These are phyloP conservation scores for Salix exigua DNA, from an alignment of 345 rosid genomes.

Conservation along the genomic window DNA sequence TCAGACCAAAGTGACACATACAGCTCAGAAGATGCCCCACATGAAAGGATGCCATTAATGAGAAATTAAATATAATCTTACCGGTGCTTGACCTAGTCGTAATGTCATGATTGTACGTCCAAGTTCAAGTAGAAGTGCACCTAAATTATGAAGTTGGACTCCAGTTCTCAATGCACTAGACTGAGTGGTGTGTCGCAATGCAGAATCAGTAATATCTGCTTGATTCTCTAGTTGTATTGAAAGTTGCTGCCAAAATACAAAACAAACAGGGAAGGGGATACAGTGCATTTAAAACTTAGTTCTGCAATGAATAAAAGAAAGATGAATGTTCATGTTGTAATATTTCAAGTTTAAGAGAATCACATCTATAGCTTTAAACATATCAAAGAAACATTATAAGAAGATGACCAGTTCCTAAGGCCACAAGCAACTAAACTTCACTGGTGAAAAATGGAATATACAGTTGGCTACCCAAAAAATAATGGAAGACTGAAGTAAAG, in stretches of 20 bases:
- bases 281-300: constrained; percentile 1
- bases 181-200: constrained; percentile 35
- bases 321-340: neutral
- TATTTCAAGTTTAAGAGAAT: neutral
- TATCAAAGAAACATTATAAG: neutral
- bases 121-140: constrained; percentile 72
- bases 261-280: neutral
- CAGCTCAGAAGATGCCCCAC: neutral
- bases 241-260: constrained; percentile 43
- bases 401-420: neutral
- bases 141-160: constrained; percentile 48
- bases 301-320: constrained; percentile 7
- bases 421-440: neutral
- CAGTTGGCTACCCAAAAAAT: neutral
- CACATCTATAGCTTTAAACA: neutral
- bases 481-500: neutral
- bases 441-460: neutral
- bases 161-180: constrained; percentile 50
- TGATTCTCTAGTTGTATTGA: constrained; percentile 53
- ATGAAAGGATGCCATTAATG: neutral
- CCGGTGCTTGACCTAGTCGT: constrained; percentile 68
- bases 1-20: constrained; percentile 6
- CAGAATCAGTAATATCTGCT: constrained; percentile 41
- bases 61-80: constrained; percentile 25
- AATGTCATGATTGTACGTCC: constrained; percentile 73